These are phyloP conservation scores for Boletus pseudo-olivaceus DNA, from an alignment of 768 basidiomycete species.

Conservation along the genomic window DNA sequence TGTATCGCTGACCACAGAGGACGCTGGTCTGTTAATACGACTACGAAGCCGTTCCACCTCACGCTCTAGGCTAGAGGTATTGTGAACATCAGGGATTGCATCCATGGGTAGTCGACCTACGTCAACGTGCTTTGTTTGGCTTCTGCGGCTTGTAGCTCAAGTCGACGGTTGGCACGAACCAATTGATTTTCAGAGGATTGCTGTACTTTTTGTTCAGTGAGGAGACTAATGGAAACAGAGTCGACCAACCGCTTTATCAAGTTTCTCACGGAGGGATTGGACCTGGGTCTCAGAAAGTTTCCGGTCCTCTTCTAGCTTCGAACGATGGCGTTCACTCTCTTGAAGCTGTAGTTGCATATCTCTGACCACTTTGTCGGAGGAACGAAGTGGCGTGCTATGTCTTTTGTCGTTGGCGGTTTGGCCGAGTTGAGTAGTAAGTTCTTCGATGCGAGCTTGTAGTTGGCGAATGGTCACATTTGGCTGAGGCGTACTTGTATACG, in stretches of 20 bases:
- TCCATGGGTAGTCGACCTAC: slow-evolving; percentile 37
- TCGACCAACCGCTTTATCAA: slow-evolving; percentile 58
- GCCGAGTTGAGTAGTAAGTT: slow-evolving; percentile 49
- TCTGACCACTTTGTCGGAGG: slow-evolving; percentile 46
- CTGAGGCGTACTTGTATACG: slow-evolving; percentile 63
- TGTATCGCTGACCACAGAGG: slow-evolving; percentile 31
- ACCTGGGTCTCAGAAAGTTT: slow-evolving; percentile 58
- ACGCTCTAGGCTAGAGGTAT: slow-evolving; percentile 48
- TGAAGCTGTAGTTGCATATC: slow-evolving; percentile 53
- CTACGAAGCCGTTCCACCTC: slow-evolving; percentile 68
- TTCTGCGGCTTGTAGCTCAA: slow-evolving; percentile 73
- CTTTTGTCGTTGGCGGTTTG: slow-evolving; percentile 42
- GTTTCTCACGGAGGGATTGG: slow-evolving; percentile 48
- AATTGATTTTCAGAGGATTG: slow-evolving; percentile 69
- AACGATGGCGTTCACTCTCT: slow-evolving; percentile 61
- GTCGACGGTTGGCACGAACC: slow-evolving; percentile 67
- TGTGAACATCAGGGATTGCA: slow-evolving; percentile 1
- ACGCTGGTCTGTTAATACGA: slow-evolving; percentile 57
- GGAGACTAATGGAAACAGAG: neutral
- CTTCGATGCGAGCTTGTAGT: slow-evolving; percentile 68
- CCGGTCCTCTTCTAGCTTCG: slow-evolving; percentile 64
- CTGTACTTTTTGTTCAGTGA: slow-evolving; percentile 34
- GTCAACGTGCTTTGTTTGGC: slow-evolving; percentile 66
- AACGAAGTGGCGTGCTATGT: slow-evolving; percentile 32
- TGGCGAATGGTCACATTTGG: slow-evolving; percentile 53